Percentiles rank a stretch among this genome's conserved stretches.
These are phyloP conservation scores for Arabidopsis arenosa DNA, from an alignment of 345 rosid genomes.

Conservation along the genomic window DNA sequence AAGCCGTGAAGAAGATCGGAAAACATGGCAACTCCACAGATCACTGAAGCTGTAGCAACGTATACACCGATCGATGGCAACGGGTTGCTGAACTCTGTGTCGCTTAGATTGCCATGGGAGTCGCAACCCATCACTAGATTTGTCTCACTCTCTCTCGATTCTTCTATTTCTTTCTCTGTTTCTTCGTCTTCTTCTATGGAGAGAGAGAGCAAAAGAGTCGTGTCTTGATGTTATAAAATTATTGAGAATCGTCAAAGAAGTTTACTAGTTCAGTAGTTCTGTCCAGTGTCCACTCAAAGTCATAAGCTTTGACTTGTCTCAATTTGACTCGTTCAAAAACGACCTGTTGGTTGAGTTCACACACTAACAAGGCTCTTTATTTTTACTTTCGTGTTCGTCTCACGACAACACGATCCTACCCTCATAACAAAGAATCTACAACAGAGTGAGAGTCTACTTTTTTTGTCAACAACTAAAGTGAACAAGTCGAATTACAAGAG, in stretches of 20 bases:
- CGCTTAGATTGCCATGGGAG: slow-evolving; percentile 63
- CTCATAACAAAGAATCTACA: too few species aligned
- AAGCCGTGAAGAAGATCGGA: slow-evolving; percentile 63
- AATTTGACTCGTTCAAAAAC: slow-evolving; percentile 19
- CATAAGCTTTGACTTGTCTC: slow-evolving; percentile 25
- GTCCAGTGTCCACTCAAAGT: not conserved
- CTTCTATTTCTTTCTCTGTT: not conserved
- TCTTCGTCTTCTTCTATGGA: slow-evolving; percentile 3
- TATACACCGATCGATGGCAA: slow-evolving; percentile 87
- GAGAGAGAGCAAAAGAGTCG: not conserved
- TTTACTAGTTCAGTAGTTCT: not conserved
- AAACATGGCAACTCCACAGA: slow-evolving; percentile 72
- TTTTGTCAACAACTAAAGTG: too few species aligned
- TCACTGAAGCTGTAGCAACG: slow-evolving; percentile 74
- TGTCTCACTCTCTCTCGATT: slow-evolving; percentile 11
- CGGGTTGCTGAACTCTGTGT: slow-evolving; percentile 65
- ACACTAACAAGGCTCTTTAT: not conserved
- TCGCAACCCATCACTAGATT: slow-evolving; percentile 58
- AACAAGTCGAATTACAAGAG: too few species aligned
- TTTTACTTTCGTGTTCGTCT: too few species aligned
- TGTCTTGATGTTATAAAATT: not conserved
- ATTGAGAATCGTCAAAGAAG: slow-evolving; percentile 1
- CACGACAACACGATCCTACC: too few species aligned
- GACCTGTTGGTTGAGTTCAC: slow-evolving; percentile 3
- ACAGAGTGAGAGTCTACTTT: too few species aligned